Conservation (phyloP, 2,329 filamentous ascomycete species). For the Colletotrichum nymphaeae region DNA sequence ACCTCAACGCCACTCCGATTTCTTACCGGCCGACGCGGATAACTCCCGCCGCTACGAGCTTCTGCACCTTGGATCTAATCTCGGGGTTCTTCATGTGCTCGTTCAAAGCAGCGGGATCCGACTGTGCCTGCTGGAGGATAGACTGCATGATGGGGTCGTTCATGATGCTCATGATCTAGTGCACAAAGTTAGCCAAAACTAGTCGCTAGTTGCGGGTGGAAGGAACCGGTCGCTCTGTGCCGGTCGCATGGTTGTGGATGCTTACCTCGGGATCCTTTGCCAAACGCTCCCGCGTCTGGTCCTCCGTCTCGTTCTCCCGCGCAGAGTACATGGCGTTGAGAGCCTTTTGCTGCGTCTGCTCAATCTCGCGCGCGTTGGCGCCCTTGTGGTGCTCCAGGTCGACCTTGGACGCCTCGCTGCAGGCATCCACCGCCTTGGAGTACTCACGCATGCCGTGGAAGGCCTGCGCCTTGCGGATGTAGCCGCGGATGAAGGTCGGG, state of each 20-base stretch:
- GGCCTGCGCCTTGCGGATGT: constrained; percentile 95
- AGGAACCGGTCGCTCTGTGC: neutral
- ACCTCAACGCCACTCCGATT: neutral
- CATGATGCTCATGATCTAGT: constrained; percentile 86
- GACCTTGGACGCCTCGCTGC: constrained; percentile 81
- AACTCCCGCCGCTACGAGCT: constrained; percentile 91
- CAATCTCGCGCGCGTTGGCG: constrained; percentile 90
- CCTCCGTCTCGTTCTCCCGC: constrained; percentile 93
- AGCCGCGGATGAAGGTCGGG: constrained; percentile 91
- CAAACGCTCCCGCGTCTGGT: constrained; percentile 92
- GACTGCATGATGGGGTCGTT: constrained; percentile 98
- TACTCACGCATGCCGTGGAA: constrained; percentile 99
- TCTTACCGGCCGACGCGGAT: constrained; percentile 77
- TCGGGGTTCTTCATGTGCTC: constrained; percentile 97
- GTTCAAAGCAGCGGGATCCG: constrained; percentile 89
- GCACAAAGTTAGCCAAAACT: neutral
- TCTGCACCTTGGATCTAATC: constrained; percentile 91
- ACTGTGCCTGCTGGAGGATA: constrained; percentile 96
- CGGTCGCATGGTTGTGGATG: constrained; percentile 27
- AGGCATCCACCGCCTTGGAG: constrained; percentile 92
- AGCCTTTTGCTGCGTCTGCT: constrained; percentile 94
- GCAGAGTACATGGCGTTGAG: constrained; percentile 89
- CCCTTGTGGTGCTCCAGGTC: constrained; percentile 76
- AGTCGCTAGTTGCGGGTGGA: neutral
- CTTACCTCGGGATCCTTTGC: constrained; percentile 90